phyloP scores from a whole-genome alignment of 768 basidiomycete species.

The Hortiboletus flavorubellus region DNA sequence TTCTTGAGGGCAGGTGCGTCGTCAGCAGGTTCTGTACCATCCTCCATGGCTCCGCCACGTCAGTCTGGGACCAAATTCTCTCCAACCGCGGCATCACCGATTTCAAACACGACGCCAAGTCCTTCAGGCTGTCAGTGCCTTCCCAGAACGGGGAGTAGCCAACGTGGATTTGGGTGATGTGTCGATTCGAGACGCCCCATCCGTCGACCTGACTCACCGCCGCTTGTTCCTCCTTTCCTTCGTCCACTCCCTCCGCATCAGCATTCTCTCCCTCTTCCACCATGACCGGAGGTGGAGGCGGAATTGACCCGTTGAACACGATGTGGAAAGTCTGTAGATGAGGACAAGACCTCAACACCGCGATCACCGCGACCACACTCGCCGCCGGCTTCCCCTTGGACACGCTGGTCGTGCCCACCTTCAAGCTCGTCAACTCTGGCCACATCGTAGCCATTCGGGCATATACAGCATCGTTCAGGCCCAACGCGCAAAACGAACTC shows the following conservation, averaged over 20 bases:
- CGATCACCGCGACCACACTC: conserved; percentile 12
- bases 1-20: no score
- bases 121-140: no score
- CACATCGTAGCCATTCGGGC: conserved; percentile 4
- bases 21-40: no score
- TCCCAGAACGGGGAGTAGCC: no score
- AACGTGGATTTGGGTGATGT: conserved; percentile 6
- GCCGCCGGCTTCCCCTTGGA: conserved; percentile 4
- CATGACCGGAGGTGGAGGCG: not conserved
- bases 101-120: no score
- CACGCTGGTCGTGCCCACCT: conserved; percentile 5
- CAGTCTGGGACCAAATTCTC: no score
- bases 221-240: not conserved
- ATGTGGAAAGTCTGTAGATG: conserved; percentile 10
- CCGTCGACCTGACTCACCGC: not conserved
- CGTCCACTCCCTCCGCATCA: no score
- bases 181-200: not conserved
- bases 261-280: not conserved
- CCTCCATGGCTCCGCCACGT: no score
- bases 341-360: conserved; percentile 11
- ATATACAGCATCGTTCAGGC: conserved; percentile 12
- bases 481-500: conserved; percentile 6
- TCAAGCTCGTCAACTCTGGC: conserved; percentile 10
- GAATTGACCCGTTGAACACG: conserved; percentile 14
- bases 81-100: no score